Conservation (phyloP, 139 green algal genomes). For the Spirogloea muscicola region DNA sequence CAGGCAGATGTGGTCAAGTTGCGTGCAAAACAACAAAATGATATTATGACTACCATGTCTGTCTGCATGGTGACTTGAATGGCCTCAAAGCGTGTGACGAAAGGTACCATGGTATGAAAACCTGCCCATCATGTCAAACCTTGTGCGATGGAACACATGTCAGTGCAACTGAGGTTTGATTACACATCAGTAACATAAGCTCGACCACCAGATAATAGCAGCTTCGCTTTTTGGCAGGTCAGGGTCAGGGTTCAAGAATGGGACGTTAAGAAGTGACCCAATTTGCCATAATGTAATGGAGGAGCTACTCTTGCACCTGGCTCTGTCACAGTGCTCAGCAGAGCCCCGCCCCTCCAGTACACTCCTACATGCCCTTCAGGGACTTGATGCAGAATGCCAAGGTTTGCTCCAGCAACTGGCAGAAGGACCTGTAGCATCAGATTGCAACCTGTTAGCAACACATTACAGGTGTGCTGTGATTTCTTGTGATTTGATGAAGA, state of each 20-base stretch:
- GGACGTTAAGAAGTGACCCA: not conserved
- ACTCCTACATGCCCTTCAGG: constrained; percentile 58
- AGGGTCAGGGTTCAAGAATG: constrained; percentile 2
- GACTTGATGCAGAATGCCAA: constrained; percentile 30
- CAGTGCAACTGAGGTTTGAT: no score
- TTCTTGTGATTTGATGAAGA: no score
- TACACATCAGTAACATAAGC: not conserved
- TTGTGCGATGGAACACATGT: not conserved
- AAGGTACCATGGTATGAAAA: constrained; percentile 49
- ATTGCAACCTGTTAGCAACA: no score
- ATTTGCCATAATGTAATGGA: not conserved
- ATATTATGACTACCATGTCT: constrained; percentile 28
- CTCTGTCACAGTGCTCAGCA: constrained; percentile 46
- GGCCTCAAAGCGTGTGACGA: constrained; percentile 51
- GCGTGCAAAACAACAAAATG: not conserved
- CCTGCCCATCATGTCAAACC: constrained; percentile 35
- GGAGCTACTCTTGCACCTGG: constrained; percentile 18
- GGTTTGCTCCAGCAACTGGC: constrained; percentile 16
- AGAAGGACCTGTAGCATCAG: constrained; percentile 12
- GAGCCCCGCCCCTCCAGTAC: constrained; percentile 56
- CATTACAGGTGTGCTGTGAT: no score
- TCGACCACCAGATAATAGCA: not conserved
- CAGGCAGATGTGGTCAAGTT: not conserved
- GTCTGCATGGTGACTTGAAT: constrained; percentile 62
- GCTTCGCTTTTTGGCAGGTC: not conserved